These are phyloP conservation scores for Cutaneotrichosporon sp. DNA, from an alignment of 1,284 basidiomycete genomes.

Conservation along the genomic window DNA sequence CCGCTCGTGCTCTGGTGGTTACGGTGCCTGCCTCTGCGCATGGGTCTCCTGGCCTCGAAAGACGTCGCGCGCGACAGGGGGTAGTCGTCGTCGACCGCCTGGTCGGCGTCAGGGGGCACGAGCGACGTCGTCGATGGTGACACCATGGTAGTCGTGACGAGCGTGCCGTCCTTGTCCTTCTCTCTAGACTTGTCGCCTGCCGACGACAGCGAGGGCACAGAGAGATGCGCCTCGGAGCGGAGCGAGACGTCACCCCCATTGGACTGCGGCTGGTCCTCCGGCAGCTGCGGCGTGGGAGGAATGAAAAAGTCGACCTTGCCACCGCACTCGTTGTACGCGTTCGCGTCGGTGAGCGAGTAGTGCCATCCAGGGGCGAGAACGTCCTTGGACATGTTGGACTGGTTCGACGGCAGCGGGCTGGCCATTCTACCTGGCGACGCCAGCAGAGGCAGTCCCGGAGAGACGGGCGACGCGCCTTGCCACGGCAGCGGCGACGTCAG, in stretches of 20 bases:
- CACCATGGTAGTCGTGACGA: not conserved
- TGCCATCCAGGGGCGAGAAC: conserved; percentile 24
- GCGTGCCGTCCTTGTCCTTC: not conserved
- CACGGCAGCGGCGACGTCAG: not conserved
- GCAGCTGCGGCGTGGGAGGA: conserved; percentile 18
- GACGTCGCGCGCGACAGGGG: conserved; percentile 8
- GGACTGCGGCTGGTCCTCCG: not conserved
- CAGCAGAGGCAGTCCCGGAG: not conserved
- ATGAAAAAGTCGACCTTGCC: conserved; percentile 42
- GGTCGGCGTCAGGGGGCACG: not conserved
- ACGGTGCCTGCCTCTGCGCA: not conserved
- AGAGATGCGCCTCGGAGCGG: conserved; percentile 5
- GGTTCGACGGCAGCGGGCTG: not conserved
- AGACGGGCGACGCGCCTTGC: not conserved
- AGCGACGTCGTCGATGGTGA: conserved; percentile 5
- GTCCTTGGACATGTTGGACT: not conserved
- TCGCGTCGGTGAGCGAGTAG: conserved; percentile 36
- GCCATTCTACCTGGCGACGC: not conserved
- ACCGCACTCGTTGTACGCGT: conserved; percentile 27
- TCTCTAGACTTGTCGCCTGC: not conserved
- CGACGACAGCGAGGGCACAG: conserved; percentile 1
- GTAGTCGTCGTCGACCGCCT: not conserved
- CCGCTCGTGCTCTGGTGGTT: conserved; percentile 2
- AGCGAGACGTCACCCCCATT: not conserved
- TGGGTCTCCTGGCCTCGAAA: not conserved